phyloP scores from a whole-genome alignment of 1,139 yeast genomes.

The Pichia inconspicua region DNA sequence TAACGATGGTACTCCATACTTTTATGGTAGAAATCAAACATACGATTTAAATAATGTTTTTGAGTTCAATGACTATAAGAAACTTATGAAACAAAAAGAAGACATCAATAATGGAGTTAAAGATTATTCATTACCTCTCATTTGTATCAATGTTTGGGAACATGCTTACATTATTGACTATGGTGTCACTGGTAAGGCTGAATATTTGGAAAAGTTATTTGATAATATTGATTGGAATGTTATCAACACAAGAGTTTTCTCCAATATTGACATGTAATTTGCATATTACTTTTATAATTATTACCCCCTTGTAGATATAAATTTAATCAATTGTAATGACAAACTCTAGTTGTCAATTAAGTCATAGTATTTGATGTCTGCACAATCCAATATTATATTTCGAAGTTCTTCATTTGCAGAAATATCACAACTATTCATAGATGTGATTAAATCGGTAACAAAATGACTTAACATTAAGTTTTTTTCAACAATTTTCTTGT shows the following conservation, averaged over 20 bases:
- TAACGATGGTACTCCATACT: constrained; percentile 89
- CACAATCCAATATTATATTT: constrained; percentile 29
- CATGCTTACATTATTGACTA: constrained; percentile 76
- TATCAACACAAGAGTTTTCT: constrained; percentile 52
- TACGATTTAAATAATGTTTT: constrained; percentile 72
- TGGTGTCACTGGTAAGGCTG: constrained; percentile 68
- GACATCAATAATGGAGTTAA: constrained; percentile 38
- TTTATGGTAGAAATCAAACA: constrained; percentile 64
- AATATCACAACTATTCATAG: constrained; percentile 25
- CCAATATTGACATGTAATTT: constrained; percentile 13
- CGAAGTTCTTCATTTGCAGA: constrained; percentile 23
- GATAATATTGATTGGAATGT: constrained; percentile 82
- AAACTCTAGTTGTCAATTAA: constrained; percentile 12
- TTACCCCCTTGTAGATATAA: background rate
- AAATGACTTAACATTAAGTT: constrained; percentile 27
- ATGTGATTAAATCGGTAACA: constrained; percentile 26
- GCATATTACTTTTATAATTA: background rate
- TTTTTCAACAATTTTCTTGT: constrained; percentile 15
- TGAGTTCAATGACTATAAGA: constrained; percentile 43
- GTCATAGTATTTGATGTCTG: constrained; percentile 23
- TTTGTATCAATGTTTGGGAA: constrained; percentile 84
- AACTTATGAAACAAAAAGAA: constrained; percentile 40
- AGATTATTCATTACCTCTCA: constrained; percentile 71
- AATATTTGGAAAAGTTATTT: constrained; percentile 72
- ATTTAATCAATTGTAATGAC: background rate